Evolutionary conservation across 2,329 filamentous ascomycete species (phyloP).

Genomic region (Coniochaeta sp.): DNA sequence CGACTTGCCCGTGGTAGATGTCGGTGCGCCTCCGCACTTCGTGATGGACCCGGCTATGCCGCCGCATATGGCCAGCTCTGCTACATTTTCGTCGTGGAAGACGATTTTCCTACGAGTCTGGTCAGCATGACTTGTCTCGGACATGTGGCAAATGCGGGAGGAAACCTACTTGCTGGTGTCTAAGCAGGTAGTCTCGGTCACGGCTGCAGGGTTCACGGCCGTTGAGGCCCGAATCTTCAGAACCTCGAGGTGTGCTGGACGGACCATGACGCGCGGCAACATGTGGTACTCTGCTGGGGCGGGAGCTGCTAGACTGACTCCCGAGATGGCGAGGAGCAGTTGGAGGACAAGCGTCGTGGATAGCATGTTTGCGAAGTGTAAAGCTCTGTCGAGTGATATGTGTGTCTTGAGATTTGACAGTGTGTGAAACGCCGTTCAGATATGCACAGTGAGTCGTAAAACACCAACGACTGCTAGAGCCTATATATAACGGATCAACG

Average conservation of each 20-base stretch:
- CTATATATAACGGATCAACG: neutral
- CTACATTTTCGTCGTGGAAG: conserved; percentile 51
- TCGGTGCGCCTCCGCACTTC: conserved; percentile 35
- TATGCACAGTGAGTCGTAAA: neutral
- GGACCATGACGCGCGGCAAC: conserved; percentile 28
- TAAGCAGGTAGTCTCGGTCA: conserved; percentile 31
- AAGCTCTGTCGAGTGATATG: no score
- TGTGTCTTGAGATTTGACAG: no score
- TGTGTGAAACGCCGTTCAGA: neutral
- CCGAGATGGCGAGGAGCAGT: conserved; percentile 21
- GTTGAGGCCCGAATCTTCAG: conserved; percentile 30
- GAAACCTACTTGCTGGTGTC: conserved; percentile 30
- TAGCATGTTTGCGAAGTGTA: conserved; percentile 20
- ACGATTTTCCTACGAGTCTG: conserved; percentile 27
- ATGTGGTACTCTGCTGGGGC: conserved; percentile 20
- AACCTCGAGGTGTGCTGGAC: conserved; percentile 36
- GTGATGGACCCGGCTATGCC: conserved; percentile 40
- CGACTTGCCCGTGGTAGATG: conserved; percentile 34
- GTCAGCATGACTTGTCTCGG: conserved; percentile 5
- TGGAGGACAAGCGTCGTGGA: conserved; percentile 20
- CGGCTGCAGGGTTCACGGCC: conserved; percentile 30
- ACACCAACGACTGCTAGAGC: conserved; percentile 4
- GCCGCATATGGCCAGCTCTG: conserved; percentile 51
- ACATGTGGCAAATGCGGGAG: neutral
- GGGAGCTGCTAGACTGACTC: conserved; percentile 19